Evolutionary conservation across 2,329 filamentous ascomycete species (phyloP).

Genomic region (Fusarium torreyae): DNA sequence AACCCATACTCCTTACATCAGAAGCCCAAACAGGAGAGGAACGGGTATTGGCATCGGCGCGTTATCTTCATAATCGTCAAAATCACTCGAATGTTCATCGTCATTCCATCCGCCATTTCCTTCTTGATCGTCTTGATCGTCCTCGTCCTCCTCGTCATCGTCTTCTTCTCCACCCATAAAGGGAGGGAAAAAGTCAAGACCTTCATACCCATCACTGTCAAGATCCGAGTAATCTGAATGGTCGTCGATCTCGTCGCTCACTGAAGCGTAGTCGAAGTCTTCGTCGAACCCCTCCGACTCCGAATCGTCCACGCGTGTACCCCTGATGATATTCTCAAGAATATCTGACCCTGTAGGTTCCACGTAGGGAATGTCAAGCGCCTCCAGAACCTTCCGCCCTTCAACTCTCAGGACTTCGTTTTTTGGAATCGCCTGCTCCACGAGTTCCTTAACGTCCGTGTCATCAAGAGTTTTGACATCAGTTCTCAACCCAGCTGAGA

Average conservation of each 20-base stretch:
- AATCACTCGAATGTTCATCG: constrained; percentile 29
- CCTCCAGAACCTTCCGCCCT: constrained; percentile 46
- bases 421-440: constrained; percentile 44
- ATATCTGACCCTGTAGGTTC: constrained; percentile 32
- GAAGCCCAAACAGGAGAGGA: constrained; percentile 42
- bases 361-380: constrained; percentile 45
- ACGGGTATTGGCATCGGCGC: constrained; percentile 37
- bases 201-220: constrained; percentile 31
- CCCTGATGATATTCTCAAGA: constrained; percentile 7
- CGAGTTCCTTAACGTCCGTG: constrained; percentile 39
- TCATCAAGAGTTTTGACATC: constrained; percentile 45
- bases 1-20: constrained; percentile 33
- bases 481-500: constrained; percentile 46
- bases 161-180: constrained; percentile 32
- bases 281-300: constrained; percentile 19
- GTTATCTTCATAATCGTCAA: constrained; percentile 44
- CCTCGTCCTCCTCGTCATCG: constrained; percentile 21
- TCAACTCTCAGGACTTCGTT: constrained; percentile 37
- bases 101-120: constrained; percentile 26
- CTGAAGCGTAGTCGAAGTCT: constrained; percentile 34
- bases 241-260: constrained; percentile 39
- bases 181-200: constrained; percentile 19
- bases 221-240: constrained; percentile 30
- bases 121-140: constrained; percentile 23
- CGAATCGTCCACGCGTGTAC: constrained; percentile 3